Evolutionary conservation across 129 eudicot species (phyloP), one percentile per base, ranked within the genome.

Genomic region (Apium graveolens): DNA sequence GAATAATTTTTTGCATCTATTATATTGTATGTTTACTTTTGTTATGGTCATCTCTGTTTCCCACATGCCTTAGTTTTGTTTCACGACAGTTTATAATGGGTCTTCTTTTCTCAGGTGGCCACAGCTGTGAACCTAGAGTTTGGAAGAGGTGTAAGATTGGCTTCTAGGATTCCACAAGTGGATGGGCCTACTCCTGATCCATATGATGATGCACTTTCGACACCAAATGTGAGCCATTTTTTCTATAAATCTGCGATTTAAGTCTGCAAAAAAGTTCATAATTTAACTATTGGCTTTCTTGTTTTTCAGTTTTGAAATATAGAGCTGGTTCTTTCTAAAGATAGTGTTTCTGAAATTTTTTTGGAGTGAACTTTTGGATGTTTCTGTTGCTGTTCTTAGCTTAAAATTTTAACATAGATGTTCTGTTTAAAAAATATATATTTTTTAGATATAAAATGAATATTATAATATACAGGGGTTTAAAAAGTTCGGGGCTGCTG

Each of bases 151-250:
- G 82, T 63, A 60, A 81, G 77, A 27, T 53, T 55, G 45, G 78
- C 88, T 66, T 85, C 90, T 62, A 88, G 88, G 85, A 90, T 92
- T 78, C 91, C 97, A 74, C 99, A 96, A 86, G 82, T 86, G 60
- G 99, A 96, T 83, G 99, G 99, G 41, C 99, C 97, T 68, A 88
- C 92, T 39, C 95, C 99, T 29, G 95, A 96, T 82, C 95, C 97
- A 73, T 96, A 92, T 85, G 99, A 96, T 77, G 99, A 96, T 75
- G 88, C 83, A 70, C 99, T 96, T 78, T 96, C 99, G 70, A 96
- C 99, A 43, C 99, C 99, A 78, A 96, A 96, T 84, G 99, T 86
- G 75, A 84, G 89, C 80, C 69, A 12, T 68, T 65, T 68, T 39
- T 71, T 80, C 38, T 29, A 43, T 77, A 37, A 53, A 63, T 18